A percentile compares a stretch with the other conserved stretches of the same genome.
Evolutionary conservation across 1,284 basidiomycete genomes (phyloP).

Genomic region (Anthracocystis panici-leucophaei): DNA sequence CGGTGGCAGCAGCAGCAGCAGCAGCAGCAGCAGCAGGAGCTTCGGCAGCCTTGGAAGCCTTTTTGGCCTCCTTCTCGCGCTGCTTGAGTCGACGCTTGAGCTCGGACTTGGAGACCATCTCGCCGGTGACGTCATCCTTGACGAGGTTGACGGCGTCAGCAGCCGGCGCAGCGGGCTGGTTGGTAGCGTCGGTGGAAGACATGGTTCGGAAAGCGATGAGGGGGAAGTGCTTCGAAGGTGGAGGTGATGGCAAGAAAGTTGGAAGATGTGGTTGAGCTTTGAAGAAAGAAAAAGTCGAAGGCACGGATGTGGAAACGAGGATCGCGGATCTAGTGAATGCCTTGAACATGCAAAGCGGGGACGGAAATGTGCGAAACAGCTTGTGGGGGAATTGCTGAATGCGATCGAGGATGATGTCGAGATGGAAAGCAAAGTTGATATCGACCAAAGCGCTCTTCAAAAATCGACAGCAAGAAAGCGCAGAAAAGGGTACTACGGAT

Average conservation of each 20-base stretch:
- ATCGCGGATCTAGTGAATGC: slow-evolving; percentile 26
- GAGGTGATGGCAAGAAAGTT: background rate
- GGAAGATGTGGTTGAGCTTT: slow-evolving; percentile 6
- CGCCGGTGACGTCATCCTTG: slow-evolving; percentile 67
- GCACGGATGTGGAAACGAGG: slow-evolving; percentile 24
- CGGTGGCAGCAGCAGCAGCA: slow-evolving; percentile 14
- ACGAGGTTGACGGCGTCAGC: slow-evolving; percentile 58
- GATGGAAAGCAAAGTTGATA: background rate
- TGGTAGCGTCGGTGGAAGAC: slow-evolving; percentile 49
- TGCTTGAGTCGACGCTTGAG: slow-evolving; percentile 71
- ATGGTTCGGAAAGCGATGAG: slow-evolving; percentile 27
- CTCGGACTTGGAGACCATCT: slow-evolving; percentile 69
- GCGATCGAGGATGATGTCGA: slow-evolving; percentile 4
- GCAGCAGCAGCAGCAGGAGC: slow-evolving; percentile 32
- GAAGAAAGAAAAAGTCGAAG: slow-evolving; percentile 16
- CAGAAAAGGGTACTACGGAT: background rate
- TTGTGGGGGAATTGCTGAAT: background rate
- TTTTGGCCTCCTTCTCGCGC: slow-evolving; percentile 84
- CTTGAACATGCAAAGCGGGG: slow-evolving; percentile 43
- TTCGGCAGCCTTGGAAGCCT: slow-evolving; percentile 77
- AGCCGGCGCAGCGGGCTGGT: slow-evolving; percentile 39
- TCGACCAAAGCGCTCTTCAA: background rate
- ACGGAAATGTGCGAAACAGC: slow-evolving; percentile 2
- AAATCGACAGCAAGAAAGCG: background rate
- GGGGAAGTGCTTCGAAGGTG: slow-evolving; percentile 1